A percentile compares a stretch with the other conserved stretches of the same genome.
phyloP scores from a whole-genome alignment of 352 stramenopile genomes.

The Phytopythium sindhum region DNA sequence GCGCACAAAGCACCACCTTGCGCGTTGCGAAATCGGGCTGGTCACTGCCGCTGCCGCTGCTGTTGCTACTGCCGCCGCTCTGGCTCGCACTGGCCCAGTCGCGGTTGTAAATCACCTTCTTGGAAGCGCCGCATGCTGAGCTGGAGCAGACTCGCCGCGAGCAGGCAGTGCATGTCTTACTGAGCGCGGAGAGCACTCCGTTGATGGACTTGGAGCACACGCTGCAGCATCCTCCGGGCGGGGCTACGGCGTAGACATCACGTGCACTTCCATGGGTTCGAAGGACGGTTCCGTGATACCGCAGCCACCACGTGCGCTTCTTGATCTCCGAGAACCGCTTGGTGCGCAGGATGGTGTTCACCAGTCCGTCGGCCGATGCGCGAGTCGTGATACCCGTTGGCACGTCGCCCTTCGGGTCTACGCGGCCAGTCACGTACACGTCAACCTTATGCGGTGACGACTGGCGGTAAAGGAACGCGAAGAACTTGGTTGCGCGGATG shows the following conservation, averaged over 20 bases:
- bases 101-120: conserved; percentile 3
- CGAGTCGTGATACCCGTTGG: conserved; percentile 24
- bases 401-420: conserved; percentile 31
- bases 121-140: background rate
- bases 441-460: conserved; percentile 30
- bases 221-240: conserved; percentile 20
- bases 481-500: conserved; percentile 10
- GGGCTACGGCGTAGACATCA: background rate
- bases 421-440: conserved; percentile 41
- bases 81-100: background rate
- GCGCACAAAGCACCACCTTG: background rate
- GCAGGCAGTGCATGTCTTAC: conserved; percentile 2
- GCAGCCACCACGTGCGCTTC: conserved; percentile 41
- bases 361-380: conserved; percentile 26
- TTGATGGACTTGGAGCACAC: conserved; percentile 26
- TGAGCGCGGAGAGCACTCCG: background rate
- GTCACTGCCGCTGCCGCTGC: background rate
- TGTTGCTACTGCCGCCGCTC: background rate
- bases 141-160: conserved; percentile 1
- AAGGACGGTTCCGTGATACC: conserved; percentile 12
- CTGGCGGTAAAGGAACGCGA: conserved; percentile 19
- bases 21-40: background rate
- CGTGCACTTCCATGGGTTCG: background rate
- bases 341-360: conserved; percentile 11
- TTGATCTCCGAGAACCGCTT: conserved; percentile 43